phyloP scores from a whole-genome alignment of 352 stramenopile genomes.

The Peronospora farinosa region DNA sequence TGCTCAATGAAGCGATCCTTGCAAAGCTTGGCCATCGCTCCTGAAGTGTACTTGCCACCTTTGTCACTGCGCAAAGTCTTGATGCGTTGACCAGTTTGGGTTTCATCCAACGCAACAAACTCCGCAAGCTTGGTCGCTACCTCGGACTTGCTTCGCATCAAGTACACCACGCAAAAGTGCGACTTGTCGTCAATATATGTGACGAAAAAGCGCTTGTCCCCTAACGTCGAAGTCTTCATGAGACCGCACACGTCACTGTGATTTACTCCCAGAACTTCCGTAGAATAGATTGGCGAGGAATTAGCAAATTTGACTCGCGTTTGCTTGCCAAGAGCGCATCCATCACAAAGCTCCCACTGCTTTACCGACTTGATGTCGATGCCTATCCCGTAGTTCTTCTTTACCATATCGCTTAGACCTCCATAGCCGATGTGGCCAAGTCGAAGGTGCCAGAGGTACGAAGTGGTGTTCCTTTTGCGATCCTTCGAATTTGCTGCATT shows the following conservation, averaged over 20 bases:
- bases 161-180: too few relatives aligned
- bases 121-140: neutral
- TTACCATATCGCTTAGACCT: neutral
- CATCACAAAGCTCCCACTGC: neutral
- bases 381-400: neutral
- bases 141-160: too few relatives aligned
- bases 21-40: too few relatives aligned
- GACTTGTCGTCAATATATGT: too few relatives aligned
- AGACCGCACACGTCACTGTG: too few relatives aligned
- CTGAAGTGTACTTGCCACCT: too few relatives aligned
- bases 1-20: too few relatives aligned
- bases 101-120: neutral
- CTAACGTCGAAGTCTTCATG: too few relatives aligned
- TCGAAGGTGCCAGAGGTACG: neutral
- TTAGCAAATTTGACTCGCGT: neutral
- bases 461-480: neutral
- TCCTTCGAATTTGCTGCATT: neutral
- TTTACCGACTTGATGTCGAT: neutral
- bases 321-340: neutral
- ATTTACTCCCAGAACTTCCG: neutral
- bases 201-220: too few relatives aligned
- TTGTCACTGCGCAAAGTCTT: neutral
- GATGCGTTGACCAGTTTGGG: neutral
- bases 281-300: neutral
- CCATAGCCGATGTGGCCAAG: neutral